Evolutionary conservation across 352 stramenopile species (phyloP), one percentile per base, ranked within the genome.

Genomic region (Phytophthora sp.): DNA sequence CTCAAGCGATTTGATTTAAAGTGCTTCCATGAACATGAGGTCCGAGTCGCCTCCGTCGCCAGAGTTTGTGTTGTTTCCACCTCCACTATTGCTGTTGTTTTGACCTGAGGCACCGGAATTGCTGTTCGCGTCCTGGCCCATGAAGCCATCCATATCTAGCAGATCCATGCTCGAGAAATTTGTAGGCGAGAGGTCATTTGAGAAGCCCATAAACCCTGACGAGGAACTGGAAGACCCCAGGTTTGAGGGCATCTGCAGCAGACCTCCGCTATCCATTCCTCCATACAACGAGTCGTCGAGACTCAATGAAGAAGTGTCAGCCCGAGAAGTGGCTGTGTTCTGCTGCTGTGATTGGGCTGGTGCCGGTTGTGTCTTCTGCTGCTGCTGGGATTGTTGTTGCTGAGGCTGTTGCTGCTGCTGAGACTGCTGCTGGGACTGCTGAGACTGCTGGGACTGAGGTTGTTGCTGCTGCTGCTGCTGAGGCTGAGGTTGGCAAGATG

Each of bases 1-100:
- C 35, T 57, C 32, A 55, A 5, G 15, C 48, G 42, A 46, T 42
- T 62, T 49, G 18, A 70, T 48, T 74, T 46, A 74, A 61, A 92
- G 72, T 54, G 79, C 72, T 69, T 92, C 80, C 46, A 91, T 84
- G 57, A 92, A 89, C 77, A 92, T 89, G 38, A 92, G 66, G 58
- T 92, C 82, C 31, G 75, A 76, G 53, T 74, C 65, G 15, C 51
- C 60, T 55, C 68, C 74, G 52, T 88, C 81, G 41, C 78, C 76
- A 32, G 56, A 48, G 39, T 63, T 52, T 64, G 67, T 62, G 55
- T 67, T 77, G 67, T 69, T 66, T 38, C 52, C 62, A 17, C 44
- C 67, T 54, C 52, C 49, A 43, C 57, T 66, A 65, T 57, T 66
- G 48, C 28, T 62, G 26, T 56, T 80, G 37, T 55, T 70, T 13